Conservation (phyloP, 345 rosid genomes). For the Populus nigra region DNA sequence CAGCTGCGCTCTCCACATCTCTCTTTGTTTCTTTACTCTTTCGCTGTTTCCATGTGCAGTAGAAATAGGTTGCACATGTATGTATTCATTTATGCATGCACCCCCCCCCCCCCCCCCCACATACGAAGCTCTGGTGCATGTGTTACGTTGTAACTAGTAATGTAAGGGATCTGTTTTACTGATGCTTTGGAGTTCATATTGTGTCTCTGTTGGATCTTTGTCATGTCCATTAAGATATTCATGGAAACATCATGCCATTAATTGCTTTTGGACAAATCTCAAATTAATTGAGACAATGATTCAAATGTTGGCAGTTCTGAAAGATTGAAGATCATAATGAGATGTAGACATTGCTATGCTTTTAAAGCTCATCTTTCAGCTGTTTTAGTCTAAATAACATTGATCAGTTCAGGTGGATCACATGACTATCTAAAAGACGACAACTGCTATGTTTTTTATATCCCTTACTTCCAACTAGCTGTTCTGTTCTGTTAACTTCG, state of each 20-base stretch:
- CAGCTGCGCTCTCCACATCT: not conserved
- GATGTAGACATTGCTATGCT: not conserved
- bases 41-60: not conserved
- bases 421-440: not conserved
- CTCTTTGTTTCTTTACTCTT: not conserved
- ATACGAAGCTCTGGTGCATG: too few species aligned
- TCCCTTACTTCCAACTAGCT: not conserved
- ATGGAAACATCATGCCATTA: too few species aligned
- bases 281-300: not conserved
- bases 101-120: too few species aligned
- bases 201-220: too few species aligned
- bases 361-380: not conserved
- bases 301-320: not conserved
- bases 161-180: too few species aligned
- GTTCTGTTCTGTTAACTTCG: too few species aligned
- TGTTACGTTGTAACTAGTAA: too few species aligned
- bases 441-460: not conserved
- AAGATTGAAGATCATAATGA: not conserved
- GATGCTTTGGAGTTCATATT: too few species aligned
- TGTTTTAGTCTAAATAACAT: not conserved
- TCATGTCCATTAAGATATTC: too few species aligned
- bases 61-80: not conserved
- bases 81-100: not conserved
- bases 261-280: not conserved
- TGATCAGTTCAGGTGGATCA: not conserved